These are phyloP conservation scores for Boletales sp. DNA, from an alignment of 768 basidiomycete species.

Conservation along the genomic window DNA sequence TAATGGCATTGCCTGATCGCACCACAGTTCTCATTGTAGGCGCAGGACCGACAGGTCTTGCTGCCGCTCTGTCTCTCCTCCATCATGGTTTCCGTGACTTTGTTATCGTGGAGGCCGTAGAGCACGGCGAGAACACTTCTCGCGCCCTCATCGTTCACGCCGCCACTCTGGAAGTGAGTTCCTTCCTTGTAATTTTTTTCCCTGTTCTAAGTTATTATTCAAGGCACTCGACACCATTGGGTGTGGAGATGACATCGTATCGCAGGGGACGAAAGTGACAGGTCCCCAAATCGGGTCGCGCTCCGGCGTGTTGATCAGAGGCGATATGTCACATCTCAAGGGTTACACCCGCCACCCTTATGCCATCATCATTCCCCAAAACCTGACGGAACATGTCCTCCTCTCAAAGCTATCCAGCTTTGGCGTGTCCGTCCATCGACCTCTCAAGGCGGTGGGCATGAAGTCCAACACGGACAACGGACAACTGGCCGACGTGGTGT, in stretches of 20 bases:
- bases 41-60: slow-evolving; percentile 48
- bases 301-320: slow-evolving; percentile 20
- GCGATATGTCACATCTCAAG: slow-evolving; percentile 35
- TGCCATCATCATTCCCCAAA: slow-evolving; percentile 42
- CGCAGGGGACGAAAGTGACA: slow-evolving; percentile 34
- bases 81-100: slow-evolving; percentile 41
- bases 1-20: slow-evolving; percentile 30
- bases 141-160: slow-evolving; percentile 50
- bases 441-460: slow-evolving; percentile 38
- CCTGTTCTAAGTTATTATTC: slow-evolving; percentile 6
- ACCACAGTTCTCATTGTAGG: slow-evolving; percentile 49
- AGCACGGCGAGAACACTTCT: slow-evolving; percentile 37
- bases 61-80: slow-evolving; percentile 44
- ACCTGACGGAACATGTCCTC: slow-evolving; percentile 42
- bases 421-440: slow-evolving; percentile 36
- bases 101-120: slow-evolving; percentile 40
- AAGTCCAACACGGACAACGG: slow-evolving; percentile 26
- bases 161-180: slow-evolving; percentile 50
- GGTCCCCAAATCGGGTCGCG: slow-evolving; percentile 31
- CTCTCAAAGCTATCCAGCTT: slow-evolving; percentile 28
- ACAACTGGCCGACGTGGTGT: slow-evolving; percentile 37
- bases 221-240: slow-evolving; percentile 46
- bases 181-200: background rate
- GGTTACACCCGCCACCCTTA: slow-evolving; percentile 45
- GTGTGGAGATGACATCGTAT: slow-evolving; percentile 38